phyloP scores from a whole-genome alignment of 2,329 filamentous ascomycete genomes.

The Elsinoe perseae region DNA sequence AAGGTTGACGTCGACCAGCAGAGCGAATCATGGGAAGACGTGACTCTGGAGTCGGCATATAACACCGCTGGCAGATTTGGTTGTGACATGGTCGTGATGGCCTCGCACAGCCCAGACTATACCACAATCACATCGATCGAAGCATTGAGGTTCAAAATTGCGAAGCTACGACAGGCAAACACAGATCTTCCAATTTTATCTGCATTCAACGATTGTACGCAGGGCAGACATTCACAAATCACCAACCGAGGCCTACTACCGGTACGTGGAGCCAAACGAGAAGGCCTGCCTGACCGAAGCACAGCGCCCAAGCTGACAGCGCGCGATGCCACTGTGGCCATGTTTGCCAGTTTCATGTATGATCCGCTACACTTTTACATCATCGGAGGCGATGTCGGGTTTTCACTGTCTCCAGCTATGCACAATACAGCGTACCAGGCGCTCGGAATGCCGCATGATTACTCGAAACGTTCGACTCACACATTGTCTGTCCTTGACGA shows the following conservation, averaged over 20 bases:
- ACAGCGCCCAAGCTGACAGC: slow-evolving; percentile 48
- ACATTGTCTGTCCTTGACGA: slow-evolving; percentile 56
- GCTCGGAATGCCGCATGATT: slow-evolving; percentile 61
- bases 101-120: neutral
- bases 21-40: slow-evolving; percentile 46
- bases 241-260: slow-evolving; percentile 59
- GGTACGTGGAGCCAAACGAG: slow-evolving; percentile 32
- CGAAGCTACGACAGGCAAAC: neutral
- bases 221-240: slow-evolving; percentile 57
- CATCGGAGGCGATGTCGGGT: slow-evolving; percentile 63
- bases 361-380: slow-evolving; percentile 67
- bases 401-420: slow-evolving; percentile 70
- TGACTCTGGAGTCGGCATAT: slow-evolving; percentile 51
- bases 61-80: slow-evolving; percentile 50
- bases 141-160: neutral
- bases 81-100: slow-evolving; percentile 55
- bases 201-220: slow-evolving; percentile 56
- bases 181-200: slow-evolving; percentile 37
- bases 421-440: slow-evolving; percentile 61
- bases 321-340: slow-evolving; percentile 54
- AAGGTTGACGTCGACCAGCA: neutral
- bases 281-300: neutral
- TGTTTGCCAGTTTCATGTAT: slow-evolving; percentile 59
- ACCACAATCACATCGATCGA: neutral
- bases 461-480: slow-evolving; percentile 55